Evolutionary conservation across 176 grass and related monocot genomes (phyloP).

Genomic region (Thalia dealbata): DNA sequence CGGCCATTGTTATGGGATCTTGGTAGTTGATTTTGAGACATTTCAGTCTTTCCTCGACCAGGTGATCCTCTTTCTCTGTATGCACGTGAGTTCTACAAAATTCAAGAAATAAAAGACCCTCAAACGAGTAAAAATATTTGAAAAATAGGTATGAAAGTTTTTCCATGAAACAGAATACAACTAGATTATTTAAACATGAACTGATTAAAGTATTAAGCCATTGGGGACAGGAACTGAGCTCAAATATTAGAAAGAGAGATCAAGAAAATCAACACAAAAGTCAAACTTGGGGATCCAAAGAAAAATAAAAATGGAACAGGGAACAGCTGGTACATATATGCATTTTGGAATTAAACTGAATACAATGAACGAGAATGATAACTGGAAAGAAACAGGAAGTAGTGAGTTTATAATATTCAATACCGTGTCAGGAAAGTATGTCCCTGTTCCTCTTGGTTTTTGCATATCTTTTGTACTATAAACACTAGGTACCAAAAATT

Average conservation of each 20-base stretch:
- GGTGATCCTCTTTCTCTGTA: conserved; percentile 3
- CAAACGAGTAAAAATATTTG: neutral
- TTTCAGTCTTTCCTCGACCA: conserved; percentile 6
- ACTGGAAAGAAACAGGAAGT: too few relatives aligned
- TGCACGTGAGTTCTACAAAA: conserved; percentile 12
- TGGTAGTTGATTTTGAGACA: neutral
- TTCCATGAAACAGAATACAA: neutral
- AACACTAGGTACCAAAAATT: conserved; percentile 20
- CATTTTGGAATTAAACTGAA: neutral
- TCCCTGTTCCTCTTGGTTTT: conserved; percentile 63
- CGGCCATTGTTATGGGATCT: conserved; percentile 6
- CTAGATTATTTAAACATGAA: neutral
- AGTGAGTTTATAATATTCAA: conserved; percentile 19
- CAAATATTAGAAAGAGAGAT: neutral
- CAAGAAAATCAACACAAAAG: neutral
- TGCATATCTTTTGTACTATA: conserved; percentile 45
- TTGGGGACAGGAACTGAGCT: neutral
- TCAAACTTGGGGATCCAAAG: neutral
- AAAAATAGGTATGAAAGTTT: neutral
- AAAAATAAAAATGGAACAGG: neutral
- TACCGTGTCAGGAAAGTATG: conserved; percentile 72
- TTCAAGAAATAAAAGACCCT: neutral
- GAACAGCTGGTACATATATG: neutral
- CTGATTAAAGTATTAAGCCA: neutral
- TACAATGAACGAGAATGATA: neutral